These are phyloP conservation scores for Pseudocercospora musae DNA, from an alignment of 2,329 filamentous ascomycete genomes.

Conservation along the genomic window DNA sequence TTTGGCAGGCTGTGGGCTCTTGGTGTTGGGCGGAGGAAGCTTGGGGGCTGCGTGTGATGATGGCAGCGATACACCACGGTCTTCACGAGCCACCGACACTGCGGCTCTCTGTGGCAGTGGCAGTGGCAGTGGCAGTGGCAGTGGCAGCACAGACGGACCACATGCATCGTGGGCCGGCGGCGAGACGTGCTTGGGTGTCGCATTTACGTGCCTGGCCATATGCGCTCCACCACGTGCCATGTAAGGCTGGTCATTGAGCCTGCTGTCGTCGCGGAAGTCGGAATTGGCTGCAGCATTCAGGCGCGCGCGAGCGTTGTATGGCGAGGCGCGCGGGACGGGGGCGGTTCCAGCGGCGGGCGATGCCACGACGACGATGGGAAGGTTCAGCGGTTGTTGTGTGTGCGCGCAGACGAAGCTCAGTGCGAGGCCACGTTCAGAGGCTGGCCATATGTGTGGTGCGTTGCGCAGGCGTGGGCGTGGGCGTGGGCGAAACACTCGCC, in stretches of 20 bases:
- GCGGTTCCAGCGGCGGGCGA: background rate
- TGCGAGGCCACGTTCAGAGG: constrained; percentile 3
- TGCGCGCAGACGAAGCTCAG: background rate
- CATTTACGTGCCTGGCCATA: constrained; percentile 11
- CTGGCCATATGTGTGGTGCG: background rate
- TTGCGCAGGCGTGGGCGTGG: no score
- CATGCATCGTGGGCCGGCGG: constrained; percentile 12
- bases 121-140: no score
- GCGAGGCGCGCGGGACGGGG: constrained; percentile 2
- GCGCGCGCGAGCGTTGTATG: background rate
- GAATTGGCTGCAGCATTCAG: constrained; percentile 1
- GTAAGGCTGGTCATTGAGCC: constrained; percentile 17
- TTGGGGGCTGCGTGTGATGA: no score
- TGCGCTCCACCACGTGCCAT: constrained; percentile 19
- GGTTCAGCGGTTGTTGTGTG: no score
- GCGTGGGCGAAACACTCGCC: background rate
- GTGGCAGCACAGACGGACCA: background rate
- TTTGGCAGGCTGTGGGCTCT: background rate
- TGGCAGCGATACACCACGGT: background rate
- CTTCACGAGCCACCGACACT: background rate
- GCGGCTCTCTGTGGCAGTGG: background rate
- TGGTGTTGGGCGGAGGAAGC: background rate
- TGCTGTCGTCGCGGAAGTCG: constrained; percentile 3
- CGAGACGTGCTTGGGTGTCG: constrained; percentile 20
- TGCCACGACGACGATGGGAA: no score